Percentiles rank a stretch among this genome's conserved stretches.
phyloP scores from a whole-genome alignment of 2,329 filamentous ascomycete genomes.

The Kalmusia sp. region DNA sequence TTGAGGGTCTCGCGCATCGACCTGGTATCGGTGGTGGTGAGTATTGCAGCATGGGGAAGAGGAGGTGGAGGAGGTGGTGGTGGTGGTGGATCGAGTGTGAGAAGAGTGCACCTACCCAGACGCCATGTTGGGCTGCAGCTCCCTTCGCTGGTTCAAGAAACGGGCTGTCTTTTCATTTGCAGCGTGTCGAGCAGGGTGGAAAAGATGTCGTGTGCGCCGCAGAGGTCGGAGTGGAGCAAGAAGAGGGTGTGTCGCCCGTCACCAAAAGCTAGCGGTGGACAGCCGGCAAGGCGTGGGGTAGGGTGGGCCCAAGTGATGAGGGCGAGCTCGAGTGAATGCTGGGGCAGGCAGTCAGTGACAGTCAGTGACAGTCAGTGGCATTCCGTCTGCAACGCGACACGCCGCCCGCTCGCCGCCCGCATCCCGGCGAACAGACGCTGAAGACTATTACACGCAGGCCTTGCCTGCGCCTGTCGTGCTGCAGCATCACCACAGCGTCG shows the following conservation, averaged over 20 bases:
- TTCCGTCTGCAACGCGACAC: neutral
- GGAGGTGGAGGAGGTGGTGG: too few species aligned
- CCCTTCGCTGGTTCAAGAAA: too few species aligned
- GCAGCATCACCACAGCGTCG: slow-evolving; percentile 1
- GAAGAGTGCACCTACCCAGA: slow-evolving; percentile 26
- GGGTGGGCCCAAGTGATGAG: neutral
- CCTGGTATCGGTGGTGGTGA: slow-evolving; percentile 39
- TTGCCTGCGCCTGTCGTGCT: neutral
- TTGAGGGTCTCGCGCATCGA: slow-evolving; percentile 58
- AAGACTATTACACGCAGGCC: neutral
- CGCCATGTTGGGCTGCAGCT: slow-evolving; percentile 19
- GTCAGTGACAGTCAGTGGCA: too few species aligned
- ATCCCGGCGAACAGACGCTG: neutral
- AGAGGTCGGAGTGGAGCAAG: neutral
- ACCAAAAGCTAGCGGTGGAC: neutral
- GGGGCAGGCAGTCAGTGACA: neutral
- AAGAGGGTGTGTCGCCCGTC: neutral
- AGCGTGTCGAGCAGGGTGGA: neutral
- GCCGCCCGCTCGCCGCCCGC: neutral
- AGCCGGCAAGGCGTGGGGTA: slow-evolving; percentile 5
- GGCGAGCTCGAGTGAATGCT: neutral
- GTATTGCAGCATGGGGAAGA: neutral
- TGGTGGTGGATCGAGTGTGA: too few species aligned
- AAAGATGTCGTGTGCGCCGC: neutral
- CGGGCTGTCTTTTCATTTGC: neutral